Percentiles rank a stretch among this genome's conserved stretches.
Evolutionary conservation across 2,329 filamentous ascomycete genomes (phyloP).

Genomic region (Helminthosporium solani): DNA sequence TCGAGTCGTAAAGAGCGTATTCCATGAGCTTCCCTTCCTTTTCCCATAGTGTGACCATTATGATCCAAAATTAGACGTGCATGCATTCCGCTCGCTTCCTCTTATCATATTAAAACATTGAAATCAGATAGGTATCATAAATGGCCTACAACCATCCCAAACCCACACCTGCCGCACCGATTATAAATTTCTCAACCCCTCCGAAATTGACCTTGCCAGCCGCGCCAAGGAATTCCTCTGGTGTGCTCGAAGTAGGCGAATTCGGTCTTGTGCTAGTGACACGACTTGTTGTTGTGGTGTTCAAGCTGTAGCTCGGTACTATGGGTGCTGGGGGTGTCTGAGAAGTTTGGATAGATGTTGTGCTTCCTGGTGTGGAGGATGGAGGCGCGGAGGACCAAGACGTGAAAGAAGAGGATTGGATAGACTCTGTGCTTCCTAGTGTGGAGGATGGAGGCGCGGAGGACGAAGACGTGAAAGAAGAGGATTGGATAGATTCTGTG

Average conservation of each 20-base stretch:
- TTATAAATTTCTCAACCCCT: conserved; percentile 15
- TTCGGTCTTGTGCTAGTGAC: conserved; percentile 1
- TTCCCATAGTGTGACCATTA: background rate
- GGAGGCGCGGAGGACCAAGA: conserved; percentile 5
- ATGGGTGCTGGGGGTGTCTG: background rate
- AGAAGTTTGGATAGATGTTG: background rate
- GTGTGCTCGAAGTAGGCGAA: conserved; percentile 5
- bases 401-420: conserved; percentile 16
- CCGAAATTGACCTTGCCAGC: conserved; percentile 12
- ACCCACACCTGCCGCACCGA: conserved; percentile 23
- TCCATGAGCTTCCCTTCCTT: no score
- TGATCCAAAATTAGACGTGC: background rate
- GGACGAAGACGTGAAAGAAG: conserved; percentile 4
- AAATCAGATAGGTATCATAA: background rate
- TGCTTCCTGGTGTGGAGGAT: conserved; percentile 6
- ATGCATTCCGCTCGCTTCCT: background rate
- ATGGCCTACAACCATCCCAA: conserved; percentile 20
- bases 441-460: conserved; percentile 20
- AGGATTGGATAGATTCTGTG: background rate
- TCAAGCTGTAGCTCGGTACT: conserved; percentile 1
- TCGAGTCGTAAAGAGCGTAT: no score
- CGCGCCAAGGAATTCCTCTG: conserved; percentile 10
- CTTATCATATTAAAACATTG: background rate
- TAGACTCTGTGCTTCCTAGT: no score
- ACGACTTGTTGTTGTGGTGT: conserved; percentile 2